phyloP scores from a whole-genome alignment of 208 protist species.

The Acanthamoeba triangularis region DNA sequence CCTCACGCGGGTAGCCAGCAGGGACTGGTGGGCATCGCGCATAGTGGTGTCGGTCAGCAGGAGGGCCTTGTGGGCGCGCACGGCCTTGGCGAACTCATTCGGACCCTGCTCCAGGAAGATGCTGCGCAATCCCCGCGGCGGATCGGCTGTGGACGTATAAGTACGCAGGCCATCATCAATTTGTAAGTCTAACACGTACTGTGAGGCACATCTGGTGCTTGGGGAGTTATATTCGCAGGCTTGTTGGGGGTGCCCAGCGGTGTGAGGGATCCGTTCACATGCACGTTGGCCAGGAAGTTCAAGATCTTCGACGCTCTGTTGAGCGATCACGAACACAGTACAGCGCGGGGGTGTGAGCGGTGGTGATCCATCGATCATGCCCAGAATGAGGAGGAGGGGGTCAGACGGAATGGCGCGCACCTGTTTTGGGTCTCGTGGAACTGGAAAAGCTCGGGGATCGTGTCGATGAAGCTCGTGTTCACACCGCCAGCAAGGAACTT shows the following conservation, averaged over 20 bases:
- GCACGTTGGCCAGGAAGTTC: constrained; percentile 79
- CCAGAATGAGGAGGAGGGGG: too few relatives aligned
- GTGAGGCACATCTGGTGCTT: constrained; percentile 49
- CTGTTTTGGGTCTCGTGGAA: constrained; percentile 75
- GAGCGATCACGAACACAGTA: too few relatives aligned
- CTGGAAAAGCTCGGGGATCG: constrained; percentile 39
- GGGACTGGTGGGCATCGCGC: constrained; percentile 94
- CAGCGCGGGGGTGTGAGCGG: not conserved
- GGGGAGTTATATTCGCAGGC: constrained; percentile 41
- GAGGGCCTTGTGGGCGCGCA: constrained; percentile 84
- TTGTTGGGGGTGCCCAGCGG: constrained; percentile 43
- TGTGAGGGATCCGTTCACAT: constrained; percentile 74
- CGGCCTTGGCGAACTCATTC: constrained; percentile 87
- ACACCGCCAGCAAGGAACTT: constrained; percentile 84
- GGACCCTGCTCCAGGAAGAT: constrained; percentile 81
- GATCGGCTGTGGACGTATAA: not conserved
- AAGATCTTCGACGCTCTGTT: constrained; percentile 41
- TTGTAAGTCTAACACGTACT: not conserved
- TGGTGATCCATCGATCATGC: not conserved
- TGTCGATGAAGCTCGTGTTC: constrained; percentile 90
- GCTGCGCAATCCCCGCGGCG: constrained; percentile 55
- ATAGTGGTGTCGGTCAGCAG: constrained; percentile 95
- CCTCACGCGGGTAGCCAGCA: constrained; percentile 94
- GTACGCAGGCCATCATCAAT: too few relatives aligned
- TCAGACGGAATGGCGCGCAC: not conserved